Conservation (phyloP, 1,284 basidiomycete species). For the Hypsizygus ulmarius region DNA sequence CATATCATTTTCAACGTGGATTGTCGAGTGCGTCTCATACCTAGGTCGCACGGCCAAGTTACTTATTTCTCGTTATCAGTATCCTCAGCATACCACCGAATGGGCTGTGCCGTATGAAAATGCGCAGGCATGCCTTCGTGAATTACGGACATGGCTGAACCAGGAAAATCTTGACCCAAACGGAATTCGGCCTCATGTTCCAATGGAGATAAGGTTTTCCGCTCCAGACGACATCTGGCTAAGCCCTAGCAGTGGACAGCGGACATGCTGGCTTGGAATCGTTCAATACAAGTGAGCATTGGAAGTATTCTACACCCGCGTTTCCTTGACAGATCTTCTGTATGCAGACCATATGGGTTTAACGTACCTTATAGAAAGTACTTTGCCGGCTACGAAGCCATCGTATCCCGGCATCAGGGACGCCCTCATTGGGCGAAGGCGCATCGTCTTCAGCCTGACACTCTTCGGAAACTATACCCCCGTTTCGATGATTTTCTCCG, state of each 20-base stretch:
- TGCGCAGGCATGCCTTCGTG: slow-evolving; percentile 66
- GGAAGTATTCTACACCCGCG: slow-evolving; percentile 6
- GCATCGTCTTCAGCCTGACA: slow-evolving; percentile 71
- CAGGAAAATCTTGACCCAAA: slow-evolving; percentile 62
- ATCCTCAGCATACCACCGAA: slow-evolving; percentile 87
- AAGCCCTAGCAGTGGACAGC: slow-evolving; percentile 79
- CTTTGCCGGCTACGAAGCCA: slow-evolving; percentile 79
- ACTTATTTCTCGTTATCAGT: slow-evolving; percentile 42
- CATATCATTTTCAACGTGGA: slow-evolving; percentile 84
- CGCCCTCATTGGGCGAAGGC: slow-evolving; percentile 98
- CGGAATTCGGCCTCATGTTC: slow-evolving; percentile 88
- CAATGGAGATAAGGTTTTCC: slow-evolving; percentile 91
- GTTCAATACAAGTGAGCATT: slow-evolving; percentile 85
- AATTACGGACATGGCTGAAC: slow-evolving; percentile 75
- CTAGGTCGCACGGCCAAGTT: slow-evolving; percentile 19
- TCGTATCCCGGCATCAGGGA: slow-evolving; percentile 73
- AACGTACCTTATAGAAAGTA: slow-evolving; percentile 84
- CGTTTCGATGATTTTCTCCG: slow-evolving; percentile 78
- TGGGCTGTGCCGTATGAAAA: slow-evolving; percentile 84
- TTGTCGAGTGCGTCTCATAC: slow-evolving; percentile 54
- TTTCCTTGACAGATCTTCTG: slow-evolving; percentile 12
- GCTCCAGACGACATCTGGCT: slow-evolving; percentile 92
- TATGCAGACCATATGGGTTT: slow-evolving; percentile 80
- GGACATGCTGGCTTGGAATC: slow-evolving; percentile 94
- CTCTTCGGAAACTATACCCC: slow-evolving; percentile 75